Conservation (phyloP, 2,329 filamentous ascomycete species). For the Aspergillus persii region DNA sequence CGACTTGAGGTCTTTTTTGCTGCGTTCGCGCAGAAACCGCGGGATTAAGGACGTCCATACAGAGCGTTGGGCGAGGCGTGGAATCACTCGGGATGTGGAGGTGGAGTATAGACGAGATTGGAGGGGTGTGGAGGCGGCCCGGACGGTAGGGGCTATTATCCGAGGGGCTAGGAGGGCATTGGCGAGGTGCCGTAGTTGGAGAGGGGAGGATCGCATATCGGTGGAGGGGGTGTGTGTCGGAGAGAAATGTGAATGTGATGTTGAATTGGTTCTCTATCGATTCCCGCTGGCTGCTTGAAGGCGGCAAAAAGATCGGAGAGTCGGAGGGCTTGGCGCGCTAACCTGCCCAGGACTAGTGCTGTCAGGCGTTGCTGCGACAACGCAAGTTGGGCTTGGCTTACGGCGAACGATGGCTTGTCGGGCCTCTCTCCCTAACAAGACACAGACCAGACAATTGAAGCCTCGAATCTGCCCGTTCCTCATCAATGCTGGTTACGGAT, state of each 20-base stretch:
- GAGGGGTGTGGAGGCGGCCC: not conserved
- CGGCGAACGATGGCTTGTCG: constrained; percentile 2
- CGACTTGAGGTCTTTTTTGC: constrained; percentile 26
- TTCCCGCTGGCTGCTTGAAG: not conserved
- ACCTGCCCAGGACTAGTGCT: constrained; percentile 17
- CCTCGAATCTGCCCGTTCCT: not conserved
- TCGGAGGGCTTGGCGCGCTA: constrained; percentile 10
- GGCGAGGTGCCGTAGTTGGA: not conserved
- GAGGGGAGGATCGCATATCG: not conserved
- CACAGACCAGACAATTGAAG: not conserved
- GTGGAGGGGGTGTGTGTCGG: no score
- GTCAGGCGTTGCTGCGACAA: constrained; percentile 32
- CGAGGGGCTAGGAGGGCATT: not conserved
- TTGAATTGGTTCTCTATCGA: not conserved
- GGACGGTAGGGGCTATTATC: not conserved
- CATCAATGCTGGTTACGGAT: not conserved
- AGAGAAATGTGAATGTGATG: not conserved
- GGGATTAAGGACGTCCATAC: constrained; percentile 72
- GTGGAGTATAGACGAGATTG: constrained; percentile 23
- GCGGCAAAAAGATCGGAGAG: constrained; percentile 7
- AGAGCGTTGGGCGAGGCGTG: constrained; percentile 55
- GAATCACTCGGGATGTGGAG: constrained; percentile 30
- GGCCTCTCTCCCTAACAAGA: not conserved
- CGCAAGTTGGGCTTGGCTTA: constrained; percentile 12
- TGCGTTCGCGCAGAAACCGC: constrained; percentile 49